These are phyloP conservation scores for Penstemon eatonii DNA, from an alignment of 257 asterid species.

Conservation along the genomic window DNA sequence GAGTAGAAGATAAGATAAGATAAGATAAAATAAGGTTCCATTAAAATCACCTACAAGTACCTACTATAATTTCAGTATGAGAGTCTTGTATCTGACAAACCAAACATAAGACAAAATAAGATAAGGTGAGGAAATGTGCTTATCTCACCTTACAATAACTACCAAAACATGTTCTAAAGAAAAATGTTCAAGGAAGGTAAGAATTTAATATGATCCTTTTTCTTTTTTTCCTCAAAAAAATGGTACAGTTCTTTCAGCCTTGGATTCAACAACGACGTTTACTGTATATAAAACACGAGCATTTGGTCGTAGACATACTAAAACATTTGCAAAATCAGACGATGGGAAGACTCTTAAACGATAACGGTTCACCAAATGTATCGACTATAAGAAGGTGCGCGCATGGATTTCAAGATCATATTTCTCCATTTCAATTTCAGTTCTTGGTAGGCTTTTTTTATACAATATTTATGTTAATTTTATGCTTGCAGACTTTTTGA, in stretches of 20 bases:
- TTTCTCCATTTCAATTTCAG: not conserved
- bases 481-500: conserved; percentile 38
- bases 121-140: too few species aligned
- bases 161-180: not conserved
- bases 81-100: too few species aligned
- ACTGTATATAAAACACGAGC: conserved; percentile 58
- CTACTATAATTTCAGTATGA: too few species aligned
- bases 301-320: conserved; percentile 54
- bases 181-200: not conserved
- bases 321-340: conserved; percentile 49
- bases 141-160: not conserved
- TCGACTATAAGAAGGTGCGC: conserved; percentile 53
- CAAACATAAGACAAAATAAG: too few species aligned
- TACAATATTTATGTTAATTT: too few species aligned
- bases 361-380: conserved; percentile 53
- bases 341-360: conserved; percentile 40
- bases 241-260: conserved; percentile 54
- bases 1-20: too few species aligned
- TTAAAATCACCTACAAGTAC: too few species aligned
- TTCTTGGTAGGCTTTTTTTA: not conserved
- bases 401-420: not conserved
- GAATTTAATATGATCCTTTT: not conserved
- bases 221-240: not conserved
- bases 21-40: too few species aligned
- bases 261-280: conserved; percentile 60